Percentiles rank a stretch among this genome's conserved stretches.
phyloP scores from a whole-genome alignment of 805 yeast species.

The Lachancea mirantina region DNA sequence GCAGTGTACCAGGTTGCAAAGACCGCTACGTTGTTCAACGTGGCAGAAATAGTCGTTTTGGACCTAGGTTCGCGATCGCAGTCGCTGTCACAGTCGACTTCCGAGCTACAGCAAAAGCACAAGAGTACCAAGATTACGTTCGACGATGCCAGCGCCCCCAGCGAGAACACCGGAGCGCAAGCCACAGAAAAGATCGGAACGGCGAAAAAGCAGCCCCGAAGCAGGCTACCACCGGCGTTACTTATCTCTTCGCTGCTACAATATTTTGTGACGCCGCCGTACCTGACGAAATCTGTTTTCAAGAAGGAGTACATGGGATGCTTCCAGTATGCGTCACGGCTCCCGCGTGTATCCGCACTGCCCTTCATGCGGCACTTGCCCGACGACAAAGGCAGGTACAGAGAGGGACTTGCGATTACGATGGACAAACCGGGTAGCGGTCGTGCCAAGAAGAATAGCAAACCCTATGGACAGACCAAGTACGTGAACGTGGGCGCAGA shows the following conservation, averaged over 20 bases:
- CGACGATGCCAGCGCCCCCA: slow-evolving; percentile 20
- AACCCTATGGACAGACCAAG: slow-evolving; percentile 54
- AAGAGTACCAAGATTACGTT: slow-evolving; percentile 29
- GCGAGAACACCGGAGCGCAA: slow-evolving; percentile 8
- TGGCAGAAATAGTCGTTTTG: slow-evolving; percentile 67
- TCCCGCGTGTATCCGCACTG: slow-evolving; percentile 65
- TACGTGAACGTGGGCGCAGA: slow-evolving; percentile 70
- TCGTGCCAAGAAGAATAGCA: slow-evolving; percentile 30
- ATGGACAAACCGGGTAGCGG: slow-evolving; percentile 33
- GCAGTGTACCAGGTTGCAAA: slow-evolving; percentile 74
- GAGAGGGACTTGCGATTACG: slow-evolving; percentile 54
- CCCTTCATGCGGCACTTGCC: slow-evolving; percentile 55
- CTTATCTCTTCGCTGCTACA: slow-evolving; percentile 65
- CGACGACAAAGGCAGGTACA: slow-evolving; percentile 37
- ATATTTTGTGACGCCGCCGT: slow-evolving; percentile 79
- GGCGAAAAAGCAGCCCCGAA: slow-evolving; percentile 2
- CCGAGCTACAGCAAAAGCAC: slow-evolving; percentile 28
- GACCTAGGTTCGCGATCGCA: slow-evolving; percentile 39
- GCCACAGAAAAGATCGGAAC: slow-evolving; percentile 11
- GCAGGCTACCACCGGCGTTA: slow-evolving; percentile 34
- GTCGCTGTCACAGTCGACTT: slow-evolving; percentile 15
- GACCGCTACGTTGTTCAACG: slow-evolving; percentile 60
- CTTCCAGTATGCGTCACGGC: slow-evolving; percentile 55
- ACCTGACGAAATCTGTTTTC: slow-evolving; percentile 61
- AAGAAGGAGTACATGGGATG: slow-evolving; percentile 38